Base-by-base conservation (phyloP, 2,329 filamentous ascomycete species). In the Exophiala bonariae region DNA sequence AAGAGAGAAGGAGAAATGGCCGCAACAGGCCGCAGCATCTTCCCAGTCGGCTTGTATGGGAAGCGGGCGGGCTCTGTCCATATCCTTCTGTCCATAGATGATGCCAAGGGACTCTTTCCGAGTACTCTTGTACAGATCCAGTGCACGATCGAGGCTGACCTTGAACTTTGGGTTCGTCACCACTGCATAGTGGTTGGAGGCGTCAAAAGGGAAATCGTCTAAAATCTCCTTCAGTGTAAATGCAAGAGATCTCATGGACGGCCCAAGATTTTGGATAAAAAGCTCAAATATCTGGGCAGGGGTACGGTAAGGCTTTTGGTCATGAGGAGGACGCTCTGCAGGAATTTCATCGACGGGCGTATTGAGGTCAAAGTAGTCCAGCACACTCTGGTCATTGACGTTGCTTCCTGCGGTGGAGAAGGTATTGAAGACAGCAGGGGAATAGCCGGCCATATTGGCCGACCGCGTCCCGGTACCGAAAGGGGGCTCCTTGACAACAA, bases 21-120 rank as follows among this genome's bases (percentile, higher is more conserved):
- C 92, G 62, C 93, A 99, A 47, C 91, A 95, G n/a, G 93, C 92
- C 32, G 92, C 91, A 9, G 97, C 91, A 67, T 99, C 93, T 65
- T 99, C 93, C 47, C 96, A 90, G 65, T 97, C 93, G 2, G 92
- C 93, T 62, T 95, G 86, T 7, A 92, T 79, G 52, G 86, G 86
- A 42, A 89, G 78, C 0, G 86, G 84, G 33, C 82, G 79, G 3
- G 82, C 74, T 48, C 81, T 81, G 9, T 81, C 81, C 31, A 90
- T 75, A 58, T 90, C 84, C 50, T 90, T 89, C 41, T 81, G 87
- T 54, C 80, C 83, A 66, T 99, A 97, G 1, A 99, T 76, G 47
- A 86, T 79, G 47, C 83, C 78, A 5, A 99, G 73, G 0, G 93
- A 90, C 39, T 86, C 81, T 46, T 81, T 82, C 56, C 91, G 82